phyloP scores from a whole-genome alignment of 2,329 filamentous ascomycete genomes.

The Cercospora zeae-maydis region DNA sequence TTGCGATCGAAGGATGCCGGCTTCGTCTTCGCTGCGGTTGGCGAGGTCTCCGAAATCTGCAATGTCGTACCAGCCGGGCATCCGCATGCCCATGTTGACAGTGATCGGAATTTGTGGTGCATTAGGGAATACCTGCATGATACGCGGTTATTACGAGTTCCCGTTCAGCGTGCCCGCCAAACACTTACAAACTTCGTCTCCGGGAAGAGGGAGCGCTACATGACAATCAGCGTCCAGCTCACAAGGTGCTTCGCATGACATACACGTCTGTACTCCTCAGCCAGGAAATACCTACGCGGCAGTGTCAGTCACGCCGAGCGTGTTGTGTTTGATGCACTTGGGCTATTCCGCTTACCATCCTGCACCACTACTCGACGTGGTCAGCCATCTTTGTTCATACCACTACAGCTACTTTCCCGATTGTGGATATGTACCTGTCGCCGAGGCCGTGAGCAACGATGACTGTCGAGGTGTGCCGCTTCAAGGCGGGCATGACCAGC shows the following conservation, averaged over 20 bases:
- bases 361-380: conserved; percentile 47
- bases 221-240: background rate
- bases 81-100: conserved; percentile 67
- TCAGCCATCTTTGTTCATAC: conserved; percentile 14
- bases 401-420: background rate
- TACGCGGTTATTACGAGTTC: conserved; percentile 38
- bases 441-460: conserved; percentile 93
- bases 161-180: background rate
- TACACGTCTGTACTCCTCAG: conserved; percentile 80
- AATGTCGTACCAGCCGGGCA: conserved; percentile 89
- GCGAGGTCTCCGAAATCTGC: conserved; percentile 49
- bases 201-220: conserved; percentile 58
- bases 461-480: conserved; percentile 85
- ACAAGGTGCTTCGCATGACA: conserved; percentile 36
- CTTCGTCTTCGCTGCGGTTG: conserved; percentile 59
- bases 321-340: background rate
- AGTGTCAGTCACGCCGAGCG: background rate
- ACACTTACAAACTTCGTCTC: conserved; percentile 65
- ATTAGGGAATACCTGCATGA: conserved; percentile 69
- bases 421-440: conserved; percentile 53
- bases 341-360: conserved; percentile 60
- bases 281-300: conserved; percentile 61
- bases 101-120: conserved; percentile 56
- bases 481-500: conserved; percentile 73
- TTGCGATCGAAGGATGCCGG: conserved; percentile 68